These are phyloP conservation scores for Mediolabrus comicus DNA, from an alignment of 108 stramenopile species.

Conservation along the genomic window DNA sequence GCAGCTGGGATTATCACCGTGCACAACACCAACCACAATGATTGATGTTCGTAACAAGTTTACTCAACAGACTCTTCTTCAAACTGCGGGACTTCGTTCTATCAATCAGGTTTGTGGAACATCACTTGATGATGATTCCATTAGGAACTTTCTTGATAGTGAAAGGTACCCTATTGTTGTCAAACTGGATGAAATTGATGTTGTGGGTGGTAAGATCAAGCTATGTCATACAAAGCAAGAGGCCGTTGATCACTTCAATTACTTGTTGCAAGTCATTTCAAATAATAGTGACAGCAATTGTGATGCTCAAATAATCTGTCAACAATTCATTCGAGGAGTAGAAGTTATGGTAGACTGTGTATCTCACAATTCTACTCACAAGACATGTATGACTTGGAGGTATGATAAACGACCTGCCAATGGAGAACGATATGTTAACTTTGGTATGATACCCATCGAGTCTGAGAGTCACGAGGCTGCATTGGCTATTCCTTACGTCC, in stretches of 20 bases:
- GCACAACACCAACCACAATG: constrained; percentile 29
- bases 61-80: constrained; percentile 62
- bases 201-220: constrained; percentile 59
- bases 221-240: constrained; percentile 80
- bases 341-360: constrained; percentile 73
- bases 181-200: constrained; percentile 82
- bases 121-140: constrained; percentile 11
- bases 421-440: constrained; percentile 87
- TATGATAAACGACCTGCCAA: constrained; percentile 79
- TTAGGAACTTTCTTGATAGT: constrained; percentile 54
- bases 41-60: constrained; percentile 39
- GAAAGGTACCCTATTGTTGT: constrained; percentile 71
- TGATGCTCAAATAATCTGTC: constrained; percentile 48
- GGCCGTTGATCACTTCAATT: constrained; percentile 75
- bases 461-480: constrained; percentile 21
- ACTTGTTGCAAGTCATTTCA: constrained; percentile 65
- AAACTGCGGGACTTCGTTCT: constrained; percentile 58
- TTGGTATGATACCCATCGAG: constrained; percentile 56
- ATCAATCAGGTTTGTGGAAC: constrained; percentile 62
- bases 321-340: constrained; percentile 56
- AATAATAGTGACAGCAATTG: constrained; percentile 22
- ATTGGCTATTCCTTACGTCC: constrained; percentile 46
- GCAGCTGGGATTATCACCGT: constrained; percentile 39
- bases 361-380: constrained; percentile 61
- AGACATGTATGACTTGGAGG: constrained; percentile 61